Evolutionary conservation across 2,329 filamentous ascomycete species (phyloP).

Genomic region (Trichoderma guizhouense): DNA sequence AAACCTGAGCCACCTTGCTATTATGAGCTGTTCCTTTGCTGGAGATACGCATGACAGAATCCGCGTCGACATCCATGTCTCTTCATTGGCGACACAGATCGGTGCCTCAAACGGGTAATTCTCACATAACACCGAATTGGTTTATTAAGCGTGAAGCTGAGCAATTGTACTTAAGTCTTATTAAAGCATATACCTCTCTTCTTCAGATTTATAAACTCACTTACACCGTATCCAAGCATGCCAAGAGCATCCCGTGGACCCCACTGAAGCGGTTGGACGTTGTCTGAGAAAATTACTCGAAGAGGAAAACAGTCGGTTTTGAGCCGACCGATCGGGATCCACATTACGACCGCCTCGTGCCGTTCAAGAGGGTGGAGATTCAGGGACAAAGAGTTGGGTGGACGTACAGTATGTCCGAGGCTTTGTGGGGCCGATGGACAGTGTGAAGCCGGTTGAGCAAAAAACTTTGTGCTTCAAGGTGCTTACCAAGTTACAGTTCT

Average conservation of each 20-base stretch:
- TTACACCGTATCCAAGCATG: not conserved
- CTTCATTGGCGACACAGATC: not conserved
- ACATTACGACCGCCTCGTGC: not conserved
- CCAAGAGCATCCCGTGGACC: not conserved
- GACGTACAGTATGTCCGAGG: not conserved
- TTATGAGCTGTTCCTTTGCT: not conserved
- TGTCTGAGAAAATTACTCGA: not conserved
- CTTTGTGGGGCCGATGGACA: not conserved
- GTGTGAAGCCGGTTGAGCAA: not conserved
- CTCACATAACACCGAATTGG: not conserved
- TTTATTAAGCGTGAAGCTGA: not conserved
- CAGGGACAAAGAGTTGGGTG: not conserved
- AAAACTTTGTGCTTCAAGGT: not conserved
- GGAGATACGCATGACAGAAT: not conserved
- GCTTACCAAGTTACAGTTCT: not conserved
- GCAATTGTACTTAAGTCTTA: not conserved
- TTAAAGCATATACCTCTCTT: not conserved
- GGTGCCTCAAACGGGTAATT: not conserved
- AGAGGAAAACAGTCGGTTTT: not conserved
- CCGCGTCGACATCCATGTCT: not conserved
- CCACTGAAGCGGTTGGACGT: not conserved
- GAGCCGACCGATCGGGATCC: not conserved
- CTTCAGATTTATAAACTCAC: too few relatives aligned
- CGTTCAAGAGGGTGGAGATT: not conserved
- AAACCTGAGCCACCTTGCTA: not conserved